A percentile compares a stretch with the other conserved stretches of the same genome.
Evolutionary conservation across 306 rosid genomes (phyloP).

Genomic region (Rosa rugosa): DNA sequence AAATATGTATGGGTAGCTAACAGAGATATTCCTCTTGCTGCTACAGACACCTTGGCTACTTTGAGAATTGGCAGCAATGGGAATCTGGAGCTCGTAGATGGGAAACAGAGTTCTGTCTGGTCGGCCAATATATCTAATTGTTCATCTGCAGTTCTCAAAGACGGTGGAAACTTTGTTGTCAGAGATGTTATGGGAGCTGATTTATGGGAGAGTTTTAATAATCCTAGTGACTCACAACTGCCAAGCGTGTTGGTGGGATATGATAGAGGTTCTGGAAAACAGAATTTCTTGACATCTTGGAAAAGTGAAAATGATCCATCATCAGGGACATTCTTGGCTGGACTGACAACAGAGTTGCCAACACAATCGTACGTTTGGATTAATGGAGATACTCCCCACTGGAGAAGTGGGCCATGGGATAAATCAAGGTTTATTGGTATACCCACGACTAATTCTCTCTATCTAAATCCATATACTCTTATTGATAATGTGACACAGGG

Average conservation of each 20-base stretch:
- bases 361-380: not conserved
- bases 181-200: not conserved
- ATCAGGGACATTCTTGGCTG: not conserved
- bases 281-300: not conserved
- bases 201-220: not conserved
- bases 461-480: not conserved
- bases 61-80: not conserved
- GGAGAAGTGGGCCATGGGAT: slow-evolving; percentile 1
- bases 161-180: not conserved
- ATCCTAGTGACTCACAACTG: not conserved
- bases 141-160: not conserved
- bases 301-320: not conserved
- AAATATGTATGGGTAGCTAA: not conserved
- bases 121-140: not conserved
- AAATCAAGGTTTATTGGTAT: not conserved
- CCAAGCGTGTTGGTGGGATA: not conserved
- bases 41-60: not conserved
- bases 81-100: not conserved
- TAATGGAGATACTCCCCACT: not conserved
- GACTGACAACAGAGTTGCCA: not conserved
- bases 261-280: not conserved
- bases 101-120: not conserved
- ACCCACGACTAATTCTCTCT: not conserved
- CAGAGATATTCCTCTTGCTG: not conserved
- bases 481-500: not conserved